Conservation (phyloP, 768 basidiomycete genomes). For the Rhodotorula paludigena region DNA sequence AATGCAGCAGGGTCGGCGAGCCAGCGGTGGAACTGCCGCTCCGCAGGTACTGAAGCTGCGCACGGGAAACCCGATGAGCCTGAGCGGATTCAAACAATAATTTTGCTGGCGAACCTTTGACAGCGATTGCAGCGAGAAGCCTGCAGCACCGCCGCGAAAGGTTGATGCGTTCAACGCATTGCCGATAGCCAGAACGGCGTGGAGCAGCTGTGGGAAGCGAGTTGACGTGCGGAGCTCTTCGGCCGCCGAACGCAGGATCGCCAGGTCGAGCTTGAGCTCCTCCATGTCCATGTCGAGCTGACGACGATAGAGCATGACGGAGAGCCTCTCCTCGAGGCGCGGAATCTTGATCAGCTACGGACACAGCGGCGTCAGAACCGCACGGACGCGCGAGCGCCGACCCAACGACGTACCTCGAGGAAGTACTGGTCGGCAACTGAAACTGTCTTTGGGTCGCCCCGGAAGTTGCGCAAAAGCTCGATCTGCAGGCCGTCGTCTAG, state of each 20-base stretch:
- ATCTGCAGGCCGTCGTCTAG: no score
- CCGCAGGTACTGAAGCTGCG: conserved; percentile 68
- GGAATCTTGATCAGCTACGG: conserved; percentile 67
- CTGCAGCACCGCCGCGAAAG: conserved; percentile 75
- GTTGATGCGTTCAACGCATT: conserved; percentile 76
- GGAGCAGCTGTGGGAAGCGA: conserved; percentile 64
- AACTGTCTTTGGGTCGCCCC: conserved; percentile 63
- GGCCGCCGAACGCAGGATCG: conserved; percentile 65
- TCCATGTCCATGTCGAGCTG: conserved; percentile 74
- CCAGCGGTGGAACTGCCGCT: conserved; percentile 55
- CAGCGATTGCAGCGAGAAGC: conserved; percentile 77
- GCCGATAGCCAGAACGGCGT: conserved; percentile 71
- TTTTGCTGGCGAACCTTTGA: conserved; percentile 58
- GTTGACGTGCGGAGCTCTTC: conserved; percentile 61
- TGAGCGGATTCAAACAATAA: not conserved
- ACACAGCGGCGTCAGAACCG: not conserved
- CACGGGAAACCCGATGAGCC: fast-evolving
- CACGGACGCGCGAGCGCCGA: no score
- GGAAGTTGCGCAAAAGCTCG: conserved; percentile 61
- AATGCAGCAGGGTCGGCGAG: conserved; percentile 87
- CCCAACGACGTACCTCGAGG: conserved; percentile 56
- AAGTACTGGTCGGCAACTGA: conserved; percentile 82
- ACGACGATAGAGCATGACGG: conserved; percentile 78
- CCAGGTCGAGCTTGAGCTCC: conserved; percentile 75
- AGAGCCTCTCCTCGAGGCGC: conserved; percentile 64